Evolutionary conservation across 257 asterid species (phyloP), one percentile per base, ranked within the genome.

Genomic region (Verbena officinalis): DNA sequence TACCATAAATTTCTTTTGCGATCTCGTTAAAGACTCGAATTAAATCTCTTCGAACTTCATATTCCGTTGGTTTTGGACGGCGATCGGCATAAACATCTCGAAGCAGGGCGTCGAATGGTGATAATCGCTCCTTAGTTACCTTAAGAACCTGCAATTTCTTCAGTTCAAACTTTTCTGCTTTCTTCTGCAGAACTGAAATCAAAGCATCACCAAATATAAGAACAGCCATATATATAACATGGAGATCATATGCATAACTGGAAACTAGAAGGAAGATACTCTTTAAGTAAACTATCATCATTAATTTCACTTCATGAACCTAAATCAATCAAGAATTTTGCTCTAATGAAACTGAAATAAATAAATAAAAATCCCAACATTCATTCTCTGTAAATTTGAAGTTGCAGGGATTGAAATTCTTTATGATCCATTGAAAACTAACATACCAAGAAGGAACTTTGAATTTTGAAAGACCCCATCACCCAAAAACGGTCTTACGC

Each of bases 1-100:
- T 83, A 91, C 96, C 95, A 84, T 76, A 91, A 34, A 88, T 59
- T 68, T 88, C 96, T 79, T 77, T 81, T n/a, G 95, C 88, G 45
- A 91, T 91, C 68, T 80, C 91, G 59, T 91, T 88, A 55, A 91
- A 88, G 55, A 86, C 82, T 36, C 78, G 83, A 74, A 91, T 54
- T 61, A 91, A 67, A 34, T 88, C 88, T 76, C 70, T 88, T 36
- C 98, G 85, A 46, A 38, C 86, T 48, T 76, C 80, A 71, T 91
- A 91, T 43, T 88, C 98, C 58, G 65, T 44, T 62, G 79, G 81
- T 43, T 73, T 83, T 57, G 98, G 98, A 52, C 80, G 86, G 20
- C 74, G 74, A 66, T 19, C 80, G 43, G 24, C 68, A 71, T 75
- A 88, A 73, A 81, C 84, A 55, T 81, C 89, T 51, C 75, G 78